A percentile compares a stretch with the other conserved stretches of the same genome.
Evolutionary conservation across 2,329 filamentous ascomycete species (phyloP).

Genomic region (Aspergillus sp.): DNA sequence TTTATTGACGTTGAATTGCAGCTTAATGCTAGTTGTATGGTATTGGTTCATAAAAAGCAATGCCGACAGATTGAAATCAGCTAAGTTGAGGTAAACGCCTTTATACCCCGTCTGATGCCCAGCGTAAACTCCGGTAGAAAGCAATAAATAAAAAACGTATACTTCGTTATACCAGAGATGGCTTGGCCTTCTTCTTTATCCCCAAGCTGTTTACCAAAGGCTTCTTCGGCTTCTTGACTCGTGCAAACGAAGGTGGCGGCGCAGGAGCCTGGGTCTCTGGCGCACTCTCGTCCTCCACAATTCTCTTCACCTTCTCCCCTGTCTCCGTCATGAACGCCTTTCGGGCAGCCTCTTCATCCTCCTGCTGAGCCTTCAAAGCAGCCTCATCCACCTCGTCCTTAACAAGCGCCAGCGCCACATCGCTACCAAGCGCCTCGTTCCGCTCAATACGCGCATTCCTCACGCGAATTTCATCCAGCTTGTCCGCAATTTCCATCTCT

Average conservation of each 20-base stretch:
- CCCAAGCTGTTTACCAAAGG: constrained; percentile 74
- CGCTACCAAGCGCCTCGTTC: constrained; percentile 68
- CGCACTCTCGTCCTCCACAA: constrained; percentile 56
- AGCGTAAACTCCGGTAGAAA: constrained; percentile 17
- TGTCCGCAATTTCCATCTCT: constrained; percentile 97
- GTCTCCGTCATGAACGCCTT: constrained; percentile 73
- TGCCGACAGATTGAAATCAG: constrained; percentile 3
- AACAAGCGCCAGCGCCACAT: constrained; percentile 60
- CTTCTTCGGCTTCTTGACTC: constrained; percentile 85
- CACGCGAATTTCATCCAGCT: constrained; percentile 89
- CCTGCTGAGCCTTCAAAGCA: constrained; percentile 69
- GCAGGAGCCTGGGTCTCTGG: constrained; percentile 39
- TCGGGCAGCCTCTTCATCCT: constrained; percentile 81
- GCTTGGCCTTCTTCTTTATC: constrained; percentile 85
- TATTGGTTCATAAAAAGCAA: constrained; percentile 4
- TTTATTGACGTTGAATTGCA: constrained; percentile 13
- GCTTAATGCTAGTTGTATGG: constrained; percentile 16
- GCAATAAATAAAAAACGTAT: background rate
- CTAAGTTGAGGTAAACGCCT: background rate
- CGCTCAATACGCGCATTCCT: constrained; percentile 86
- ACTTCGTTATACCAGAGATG: constrained; percentile 48
- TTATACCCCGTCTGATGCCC: constrained; percentile 5
- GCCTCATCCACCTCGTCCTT: constrained; percentile 62
- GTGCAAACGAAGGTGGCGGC: constrained; percentile 68
- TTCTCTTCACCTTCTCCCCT: constrained; percentile 57